These are phyloP conservation scores for Termitomyces sp. DNA, from an alignment of 768 basidiomycete species.

Conservation along the genomic window DNA sequence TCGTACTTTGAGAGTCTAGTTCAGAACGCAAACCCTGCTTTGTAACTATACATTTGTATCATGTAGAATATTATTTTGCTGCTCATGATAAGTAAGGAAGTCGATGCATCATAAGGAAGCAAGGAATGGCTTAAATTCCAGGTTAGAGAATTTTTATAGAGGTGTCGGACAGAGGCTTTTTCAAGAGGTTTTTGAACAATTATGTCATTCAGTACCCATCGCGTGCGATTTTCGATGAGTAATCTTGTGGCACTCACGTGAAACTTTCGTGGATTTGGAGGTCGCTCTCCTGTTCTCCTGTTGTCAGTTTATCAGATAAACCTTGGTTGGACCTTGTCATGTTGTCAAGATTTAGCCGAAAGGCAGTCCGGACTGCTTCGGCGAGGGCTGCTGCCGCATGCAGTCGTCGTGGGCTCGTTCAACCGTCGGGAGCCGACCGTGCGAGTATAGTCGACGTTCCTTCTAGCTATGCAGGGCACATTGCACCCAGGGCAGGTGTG, in stretches of 20 bases:
- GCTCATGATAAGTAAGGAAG: background rate
- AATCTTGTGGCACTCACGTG: background rate
- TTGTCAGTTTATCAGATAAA: conserved; percentile 13
- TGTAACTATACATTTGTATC: conserved; percentile 23
- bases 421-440: conserved; percentile 77
- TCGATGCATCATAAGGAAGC: background rate
- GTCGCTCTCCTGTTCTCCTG: background rate
- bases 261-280: background rate
- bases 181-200: no score
- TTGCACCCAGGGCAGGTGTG: conserved; percentile 66
- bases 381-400: conserved; percentile 22
- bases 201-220: no score
- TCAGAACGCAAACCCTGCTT: conserved; percentile 43
- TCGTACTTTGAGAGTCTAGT: conserved; percentile 57
- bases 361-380: conserved; percentile 27
- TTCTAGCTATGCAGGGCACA: conserved; percentile 62
- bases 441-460: conserved; percentile 82
- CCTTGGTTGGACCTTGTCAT: conserved; percentile 29
- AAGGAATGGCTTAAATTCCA: no score
- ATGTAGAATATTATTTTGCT: background rate
- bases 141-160: no score
- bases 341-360: conserved; percentile 51
- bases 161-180: no score
- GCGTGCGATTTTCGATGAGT: background rate
- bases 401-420: conserved; percentile 59